These are phyloP conservation scores for Quercus glauca DNA, from an alignment of 306 rosid species.

Conservation along the genomic window DNA sequence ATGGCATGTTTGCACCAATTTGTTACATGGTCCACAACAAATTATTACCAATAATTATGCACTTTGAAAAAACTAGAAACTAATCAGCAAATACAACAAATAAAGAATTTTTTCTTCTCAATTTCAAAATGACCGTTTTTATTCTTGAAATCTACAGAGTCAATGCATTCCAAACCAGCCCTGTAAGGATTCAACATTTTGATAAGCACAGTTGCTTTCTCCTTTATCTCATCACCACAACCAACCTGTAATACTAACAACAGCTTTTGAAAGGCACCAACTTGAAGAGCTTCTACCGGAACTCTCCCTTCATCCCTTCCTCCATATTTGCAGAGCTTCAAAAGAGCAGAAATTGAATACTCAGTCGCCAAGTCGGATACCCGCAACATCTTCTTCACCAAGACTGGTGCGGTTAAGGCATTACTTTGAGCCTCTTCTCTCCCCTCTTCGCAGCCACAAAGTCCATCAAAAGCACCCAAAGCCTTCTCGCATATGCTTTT, in stretches of 20 bases:
- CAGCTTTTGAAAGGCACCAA: conserved; percentile 74
- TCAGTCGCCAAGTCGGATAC: conserved; percentile 58
- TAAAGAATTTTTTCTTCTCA: not conserved
- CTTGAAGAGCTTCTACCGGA: conserved; percentile 65
- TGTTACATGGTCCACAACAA: conserved; percentile 6
- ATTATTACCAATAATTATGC: not conserved
- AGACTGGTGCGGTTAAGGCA: conserved; percentile 53
- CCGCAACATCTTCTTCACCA: conserved; percentile 70
- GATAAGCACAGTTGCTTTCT: conserved; percentile 61
- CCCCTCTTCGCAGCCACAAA: conserved; percentile 43
- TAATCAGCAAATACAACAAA: not conserved
- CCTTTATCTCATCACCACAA: conserved; percentile 55
- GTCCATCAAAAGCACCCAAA: conserved; percentile 42
- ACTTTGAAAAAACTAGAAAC: not conserved
- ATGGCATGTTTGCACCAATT: not conserved
- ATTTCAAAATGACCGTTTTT: conserved; percentile 53
- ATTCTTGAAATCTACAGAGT: conserved; percentile 62
- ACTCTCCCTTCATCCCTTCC: conserved; percentile 32
- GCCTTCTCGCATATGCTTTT: conserved; percentile 48
- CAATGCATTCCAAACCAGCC: conserved; percentile 65
- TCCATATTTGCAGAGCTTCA: conserved; percentile 53
- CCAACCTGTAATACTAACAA: conserved; percentile 64
- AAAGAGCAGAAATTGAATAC: conserved; percentile 48
- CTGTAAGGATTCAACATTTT: conserved; percentile 67
- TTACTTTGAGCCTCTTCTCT: conserved; percentile 41